phyloP scores from a whole-genome alignment of 2,329 filamentous ascomycete genomes.

The Aulographum hederae region DNA sequence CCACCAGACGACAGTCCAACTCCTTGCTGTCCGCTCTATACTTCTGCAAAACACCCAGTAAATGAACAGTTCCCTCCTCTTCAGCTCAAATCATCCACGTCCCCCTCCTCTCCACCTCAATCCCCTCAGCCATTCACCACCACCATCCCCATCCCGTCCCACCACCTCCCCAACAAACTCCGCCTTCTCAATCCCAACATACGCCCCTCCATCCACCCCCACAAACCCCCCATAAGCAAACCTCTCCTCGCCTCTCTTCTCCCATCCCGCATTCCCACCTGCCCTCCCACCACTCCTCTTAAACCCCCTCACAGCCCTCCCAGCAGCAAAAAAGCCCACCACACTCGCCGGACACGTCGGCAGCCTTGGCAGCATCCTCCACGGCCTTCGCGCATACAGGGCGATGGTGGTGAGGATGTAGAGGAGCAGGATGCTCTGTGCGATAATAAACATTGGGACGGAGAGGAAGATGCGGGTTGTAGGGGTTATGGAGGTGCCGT shows the following conservation, averaged over 20 bases:
- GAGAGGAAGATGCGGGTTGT: constrained; percentile 32
- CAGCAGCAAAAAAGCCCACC: constrained; percentile 30
- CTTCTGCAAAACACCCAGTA: no score
- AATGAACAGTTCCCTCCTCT: no score
- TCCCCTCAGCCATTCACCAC: not conserved
- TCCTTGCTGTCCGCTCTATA: no score
- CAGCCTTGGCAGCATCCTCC: constrained; percentile 29
- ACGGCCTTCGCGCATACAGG: constrained; percentile 24
- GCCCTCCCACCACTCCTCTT: no score
- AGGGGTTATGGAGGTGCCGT: constrained; percentile 1
- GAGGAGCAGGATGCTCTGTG: constrained; percentile 22
- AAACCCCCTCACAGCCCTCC: constrained; percentile 20
- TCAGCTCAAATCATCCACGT: no score
- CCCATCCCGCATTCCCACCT: no score
- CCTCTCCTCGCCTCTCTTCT: no score
- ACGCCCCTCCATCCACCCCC: constrained; percentile 26
- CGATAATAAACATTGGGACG: constrained; percentile 25
- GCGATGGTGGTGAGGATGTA: constrained; percentile 25
- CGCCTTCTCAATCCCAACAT: constrained; percentile 33
- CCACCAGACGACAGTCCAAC: no score
- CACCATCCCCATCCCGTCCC: not conserved
- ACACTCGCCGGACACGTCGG: constrained; percentile 32
- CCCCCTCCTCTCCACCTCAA: no score
- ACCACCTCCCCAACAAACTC: constrained; percentile 19
- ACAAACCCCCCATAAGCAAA: constrained; percentile 26